phyloP scores from a whole-genome alignment of 805 yeast genomes.

The Ogataea kodamae region DNA sequence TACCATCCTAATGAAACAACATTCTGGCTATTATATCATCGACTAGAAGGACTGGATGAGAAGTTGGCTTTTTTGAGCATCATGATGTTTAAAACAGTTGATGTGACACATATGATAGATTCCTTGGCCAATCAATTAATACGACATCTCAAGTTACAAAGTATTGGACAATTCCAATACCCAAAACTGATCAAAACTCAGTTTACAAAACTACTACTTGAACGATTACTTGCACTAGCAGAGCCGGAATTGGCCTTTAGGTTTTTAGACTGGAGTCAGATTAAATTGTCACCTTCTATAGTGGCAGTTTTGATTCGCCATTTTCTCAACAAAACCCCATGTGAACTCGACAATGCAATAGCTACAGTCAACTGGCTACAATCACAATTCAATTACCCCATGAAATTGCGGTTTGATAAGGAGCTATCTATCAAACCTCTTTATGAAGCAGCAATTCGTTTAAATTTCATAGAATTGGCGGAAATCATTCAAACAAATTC shows the following conservation, averaged over 20 bases:
- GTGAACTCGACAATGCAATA: constrained; percentile 8
- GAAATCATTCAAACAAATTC: no score
- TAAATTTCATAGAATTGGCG: no score
- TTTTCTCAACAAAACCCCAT: constrained; percentile 1
- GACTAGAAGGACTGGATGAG: constrained; percentile 1
- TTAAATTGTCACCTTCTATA: constrained; percentile 1
- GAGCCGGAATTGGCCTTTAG: constrained; percentile 5
- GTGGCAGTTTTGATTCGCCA: constrained; percentile 1
- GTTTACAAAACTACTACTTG: constrained; percentile 1
- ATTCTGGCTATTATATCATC: constrained; percentile 5
- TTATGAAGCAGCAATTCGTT: constrained; percentile 5
- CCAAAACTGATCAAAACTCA: constrained; percentile 1
- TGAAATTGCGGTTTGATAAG: constrained; percentile 4
- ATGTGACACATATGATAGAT: background rate
- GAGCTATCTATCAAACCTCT: constrained; percentile 3
- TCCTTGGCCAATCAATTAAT: constrained; percentile 1
- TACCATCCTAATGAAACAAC: constrained; percentile 9
- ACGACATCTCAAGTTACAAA: background rate
- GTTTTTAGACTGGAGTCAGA: constrained; percentile 4
- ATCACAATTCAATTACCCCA: constrained; percentile 1
- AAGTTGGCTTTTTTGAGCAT: constrained; percentile 9
- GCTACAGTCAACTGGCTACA: constrained; percentile 11
- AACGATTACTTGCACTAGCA: background rate
- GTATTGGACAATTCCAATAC: constrained; percentile 1
- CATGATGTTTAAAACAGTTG: constrained; percentile 5